phyloP scores from a whole-genome alignment of 1,139 yeast genomes.

The Nakaseomyces kungkrabaensis region DNA sequence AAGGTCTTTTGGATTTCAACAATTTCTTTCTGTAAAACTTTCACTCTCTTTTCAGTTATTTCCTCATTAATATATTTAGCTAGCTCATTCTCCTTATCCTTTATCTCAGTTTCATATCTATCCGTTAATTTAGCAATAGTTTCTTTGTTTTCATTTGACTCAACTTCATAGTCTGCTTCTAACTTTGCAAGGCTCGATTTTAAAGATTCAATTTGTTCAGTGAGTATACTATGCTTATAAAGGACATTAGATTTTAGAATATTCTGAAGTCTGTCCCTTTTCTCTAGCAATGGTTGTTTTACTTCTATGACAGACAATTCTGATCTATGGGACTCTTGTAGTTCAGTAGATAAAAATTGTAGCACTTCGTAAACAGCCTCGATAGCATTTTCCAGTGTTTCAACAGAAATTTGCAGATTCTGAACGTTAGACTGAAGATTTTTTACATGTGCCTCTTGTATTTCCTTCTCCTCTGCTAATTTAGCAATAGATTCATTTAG shows the following conservation, averaged over 20 bases:
- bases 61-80: conserved; percentile 21
- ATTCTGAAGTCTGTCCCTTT: conserved; percentile 17
- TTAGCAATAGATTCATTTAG: conserved; percentile 47
- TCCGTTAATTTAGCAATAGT: conserved; percentile 14
- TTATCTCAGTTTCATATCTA: conserved; percentile 20
- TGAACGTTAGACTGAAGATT: conserved; percentile 41
- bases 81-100: conserved; percentile 18
- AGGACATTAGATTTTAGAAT: conserved; percentile 16
- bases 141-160: conserved; percentile 14
- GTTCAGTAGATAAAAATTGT: conserved; percentile 23
- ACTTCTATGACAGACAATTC: conserved; percentile 20
- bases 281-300: conserved; percentile 18
- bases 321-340: conserved; percentile 23
- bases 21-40: conserved; percentile 17
- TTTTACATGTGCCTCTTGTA: conserved; percentile 35
- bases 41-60: conserved; percentile 18
- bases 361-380: conserved; percentile 25
- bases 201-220: conserved; percentile 21
- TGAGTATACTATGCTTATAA: conserved; percentile 18
- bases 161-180: conserved; percentile 5
- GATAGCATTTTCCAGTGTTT: conserved; percentile 39
- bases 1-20: conserved; percentile 13
- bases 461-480: conserved; percentile 39
- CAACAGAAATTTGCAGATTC: conserved; percentile 46
- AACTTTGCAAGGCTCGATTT: conserved; percentile 14